Evolutionary conservation across 139 green algal genomes (phyloP).

Genomic region (Chlamydomonas sphaeroides): DNA sequence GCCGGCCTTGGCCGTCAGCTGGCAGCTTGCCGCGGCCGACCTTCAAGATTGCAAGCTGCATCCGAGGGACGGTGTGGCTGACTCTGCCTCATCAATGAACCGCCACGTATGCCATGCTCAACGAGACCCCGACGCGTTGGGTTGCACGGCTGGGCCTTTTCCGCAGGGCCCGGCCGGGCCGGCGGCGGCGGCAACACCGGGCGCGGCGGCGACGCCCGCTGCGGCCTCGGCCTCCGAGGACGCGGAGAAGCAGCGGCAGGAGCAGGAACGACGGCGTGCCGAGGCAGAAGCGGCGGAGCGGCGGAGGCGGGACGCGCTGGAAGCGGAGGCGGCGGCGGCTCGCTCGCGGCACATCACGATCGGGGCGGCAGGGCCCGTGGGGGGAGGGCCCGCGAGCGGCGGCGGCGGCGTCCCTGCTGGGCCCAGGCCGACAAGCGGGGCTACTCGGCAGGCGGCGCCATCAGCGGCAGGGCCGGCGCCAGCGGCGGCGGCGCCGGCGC

Average conservation of each 20-base stretch:
- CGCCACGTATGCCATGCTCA: too few relatives aligned
- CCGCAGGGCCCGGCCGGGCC: background rate
- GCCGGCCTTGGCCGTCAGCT: too few relatives aligned
- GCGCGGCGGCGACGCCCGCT: too few relatives aligned
- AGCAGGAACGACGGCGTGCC: background rate
- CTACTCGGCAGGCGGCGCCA: too few relatives aligned
- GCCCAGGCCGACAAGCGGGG: too few relatives aligned
- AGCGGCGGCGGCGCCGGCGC: background rate
- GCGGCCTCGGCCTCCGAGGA: background rate
- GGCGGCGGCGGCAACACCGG: background rate
- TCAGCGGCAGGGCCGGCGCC: background rate
- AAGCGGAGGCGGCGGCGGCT: slow-evolving; percentile 15
- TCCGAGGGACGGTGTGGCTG: too few relatives aligned
- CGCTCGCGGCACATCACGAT: slow-evolving; percentile 13
- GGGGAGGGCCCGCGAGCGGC: too few relatives aligned
- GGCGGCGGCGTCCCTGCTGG: too few relatives aligned
- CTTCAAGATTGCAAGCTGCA: too few relatives aligned
- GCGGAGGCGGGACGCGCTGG: background rate
- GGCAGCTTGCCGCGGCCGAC: background rate
- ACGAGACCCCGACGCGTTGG: too few relatives aligned
- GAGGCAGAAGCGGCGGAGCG: background rate
- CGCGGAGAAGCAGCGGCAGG: background rate
- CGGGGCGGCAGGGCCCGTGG: background rate
- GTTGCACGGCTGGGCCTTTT: too few relatives aligned
- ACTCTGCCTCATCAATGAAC: too few relatives aligned